Evolutionary conservation across 1,284 basidiomycete genomes (phyloP).

Genomic region (Anthracocystis setariae): DNA sequence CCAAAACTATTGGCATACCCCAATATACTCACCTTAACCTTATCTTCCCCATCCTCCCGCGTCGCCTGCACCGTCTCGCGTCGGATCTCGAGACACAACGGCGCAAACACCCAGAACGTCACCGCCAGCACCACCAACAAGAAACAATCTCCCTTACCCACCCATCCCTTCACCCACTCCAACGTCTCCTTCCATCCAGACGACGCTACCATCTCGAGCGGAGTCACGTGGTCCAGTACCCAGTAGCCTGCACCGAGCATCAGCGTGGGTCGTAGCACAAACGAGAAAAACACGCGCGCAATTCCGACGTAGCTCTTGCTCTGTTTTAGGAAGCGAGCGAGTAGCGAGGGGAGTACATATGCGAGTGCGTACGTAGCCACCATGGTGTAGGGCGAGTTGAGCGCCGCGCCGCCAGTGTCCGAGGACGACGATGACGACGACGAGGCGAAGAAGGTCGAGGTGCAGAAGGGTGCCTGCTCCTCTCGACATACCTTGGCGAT

Average conservation of each 20-base stretch:
- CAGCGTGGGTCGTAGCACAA: conserved; percentile 58
- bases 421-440: neutral
- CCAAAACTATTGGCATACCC: conserved; percentile 93
- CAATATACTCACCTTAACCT: conserved; percentile 73
- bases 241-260: conserved; percentile 58
- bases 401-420: conserved; percentile 18
- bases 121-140: conserved; percentile 36
- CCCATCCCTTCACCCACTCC: conserved; percentile 43
- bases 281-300: conserved; percentile 46
- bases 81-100: conserved; percentile 60
- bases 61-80: conserved; percentile 19
- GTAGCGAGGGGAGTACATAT: conserved; percentile 31
- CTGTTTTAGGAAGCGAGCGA: conserved; percentile 36
- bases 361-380: conserved; percentile 48
- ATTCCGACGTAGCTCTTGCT: conserved; percentile 54
- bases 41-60: conserved; percentile 11
- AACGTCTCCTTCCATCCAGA: conserved; percentile 21
- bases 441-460: conserved; percentile 73
- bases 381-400: conserved; percentile 53
- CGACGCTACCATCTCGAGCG: conserved; percentile 14
- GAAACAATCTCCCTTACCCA: conserved; percentile 41
- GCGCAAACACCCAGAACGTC: conserved; percentile 57
- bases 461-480: conserved; percentile 87
- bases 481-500: conserved; percentile 88
- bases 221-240: conserved; percentile 54